Evolutionary conservation across 768 basidiomycete species (phyloP).

Genomic region (Leccinum boreale): DNA sequence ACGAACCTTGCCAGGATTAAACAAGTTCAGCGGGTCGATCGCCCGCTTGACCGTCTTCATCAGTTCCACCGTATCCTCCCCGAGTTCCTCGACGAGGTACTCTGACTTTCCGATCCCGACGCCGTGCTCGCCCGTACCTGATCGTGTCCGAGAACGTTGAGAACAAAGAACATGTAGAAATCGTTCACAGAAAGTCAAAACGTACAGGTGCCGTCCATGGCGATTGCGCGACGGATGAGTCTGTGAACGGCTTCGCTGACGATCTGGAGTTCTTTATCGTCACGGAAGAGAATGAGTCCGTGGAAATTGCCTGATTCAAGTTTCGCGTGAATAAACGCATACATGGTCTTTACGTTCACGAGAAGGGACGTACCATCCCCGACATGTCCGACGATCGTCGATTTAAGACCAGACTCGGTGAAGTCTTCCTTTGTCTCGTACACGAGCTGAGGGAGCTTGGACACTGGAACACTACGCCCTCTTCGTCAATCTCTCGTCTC

Average conservation of each 20-base stretch:
- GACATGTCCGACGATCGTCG: slow-evolving; percentile 80
- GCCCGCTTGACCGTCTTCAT: slow-evolving; percentile 84
- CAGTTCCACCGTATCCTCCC: slow-evolving; percentile 73
- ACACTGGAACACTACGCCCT: slow-evolving; percentile 59
- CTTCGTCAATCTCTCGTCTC: background rate
- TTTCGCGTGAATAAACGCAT: background rate
- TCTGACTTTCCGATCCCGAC: slow-evolving; percentile 85
- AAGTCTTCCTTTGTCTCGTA: slow-evolving; percentile 81
- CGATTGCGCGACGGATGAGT: slow-evolving; percentile 67
- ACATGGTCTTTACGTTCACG: background rate
- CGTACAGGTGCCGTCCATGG: slow-evolving; percentile 75
- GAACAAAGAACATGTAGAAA: background rate
- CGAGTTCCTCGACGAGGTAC: slow-evolving; percentile 82
- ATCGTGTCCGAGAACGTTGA: background rate
- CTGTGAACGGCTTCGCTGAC: slow-evolving; percentile 65
- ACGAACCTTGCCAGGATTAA: slow-evolving; percentile 79
- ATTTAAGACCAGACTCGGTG: slow-evolving; percentile 47
- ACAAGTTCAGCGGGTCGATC: slow-evolving; percentile 74
- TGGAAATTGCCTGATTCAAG: slow-evolving; percentile 41
- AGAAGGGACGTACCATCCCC: slow-evolving; percentile 60
- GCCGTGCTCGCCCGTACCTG: slow-evolving; percentile 85
- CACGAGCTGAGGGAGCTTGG: slow-evolving; percentile 64
- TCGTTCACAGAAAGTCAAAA: background rate
- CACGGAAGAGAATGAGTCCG: slow-evolving; percentile 52
- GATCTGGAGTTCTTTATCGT: slow-evolving; percentile 53